Base-by-base conservation (phyloP, 352 stramenopile species). In the Thalassiosira allenii region DNA sequence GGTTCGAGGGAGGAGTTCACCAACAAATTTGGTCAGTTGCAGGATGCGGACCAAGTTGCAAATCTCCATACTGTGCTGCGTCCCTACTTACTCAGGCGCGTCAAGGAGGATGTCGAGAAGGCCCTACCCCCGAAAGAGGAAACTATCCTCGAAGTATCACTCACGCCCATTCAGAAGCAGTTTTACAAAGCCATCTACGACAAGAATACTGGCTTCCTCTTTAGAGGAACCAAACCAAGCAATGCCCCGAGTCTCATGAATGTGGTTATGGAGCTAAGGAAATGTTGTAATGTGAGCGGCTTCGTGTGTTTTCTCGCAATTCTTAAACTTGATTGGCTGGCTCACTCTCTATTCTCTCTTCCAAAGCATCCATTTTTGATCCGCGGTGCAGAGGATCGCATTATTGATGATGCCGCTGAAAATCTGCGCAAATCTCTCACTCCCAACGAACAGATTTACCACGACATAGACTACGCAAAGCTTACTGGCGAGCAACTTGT, bases 91-190 rank as follows among this genome's bases (percentile, higher is more conserved):
- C 86, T 99, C 47, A 95, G 97, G 27, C 96, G 97, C 23, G 97
- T 99, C 25, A 99, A 99, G 86, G 97, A 99, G 86, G 97, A 99
- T 84, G 97, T 99, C 1, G 97, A 99, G 77, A 99, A 99, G 88
- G 97, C 96, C 62, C 97, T 99, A 34, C 97, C 97, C 23, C 96
- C 96, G 0, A 99, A 99, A 79, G 96, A 98, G 81, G 97, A 99
- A 80, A 99, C 96, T 8, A 98, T 99, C 63, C 90, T 99, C 32
- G 97, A 99, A 87, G 97, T 99, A 9, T 96, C 98, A 47, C 91
- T 99, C 14, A 99, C 97, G 34, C 98, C 96, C 1, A 94, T 99
- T 82, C 97, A 99, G 84, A 99, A 99, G 87, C 92, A 95, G 66
- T 96, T 95, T 65, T 97, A 97, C 81, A 94, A 95, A 62, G 97